Base-by-base conservation (phyloP, 2,329 filamentous ascomycete genomes). In the Exophiala sp. region DNA sequence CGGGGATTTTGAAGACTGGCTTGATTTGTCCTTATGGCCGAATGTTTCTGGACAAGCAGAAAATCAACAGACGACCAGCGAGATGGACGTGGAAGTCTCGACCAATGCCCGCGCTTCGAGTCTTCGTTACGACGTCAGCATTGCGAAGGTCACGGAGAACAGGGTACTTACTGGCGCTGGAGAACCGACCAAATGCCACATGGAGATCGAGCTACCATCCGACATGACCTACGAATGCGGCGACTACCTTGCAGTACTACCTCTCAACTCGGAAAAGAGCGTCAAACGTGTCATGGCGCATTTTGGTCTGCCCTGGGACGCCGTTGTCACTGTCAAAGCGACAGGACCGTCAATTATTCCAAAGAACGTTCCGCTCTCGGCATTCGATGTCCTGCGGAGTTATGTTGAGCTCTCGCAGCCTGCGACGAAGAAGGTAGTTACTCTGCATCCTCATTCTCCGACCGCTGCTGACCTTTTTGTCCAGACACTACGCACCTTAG, bases 371-470 rank as follows among this genome's bases (percentile, higher is more conserved):
- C 78, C 82, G 0, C 73, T 89, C 2, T 80, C 85, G 0, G 85
- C 83, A 0, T 75, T 76, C n/a, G 82, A 86, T 55, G 72, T 91
- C 0, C 75, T 91, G 4, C 78, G 81, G 2, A 83, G 83, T 1
- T 89, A 89, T 57, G 82, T 91, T 2, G 88, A 91, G 69, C 75
- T 91, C 1, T 79, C 80, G 1, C 86, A 89, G 62, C 87, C 86
- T 0, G 86, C 85, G 1, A 89, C 85, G 4, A 87, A 84, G 69
- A 81, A 84, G 51, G 80, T 47, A 14, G 1, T 14, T 49, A 14
- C 24, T 29, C 7, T 29, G 24, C 3, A 3, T 29, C 3, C 24
- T 29, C 4, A 8, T 3, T 29, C 2, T 29, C 4, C 24, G 14
- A 12, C 11, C 18, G 29, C 18, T 21, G 12, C 49, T 38, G 12